Evolutionary conservation across 306 rosid species (phyloP), one percentile per base, ranked within the genome.

Genomic region (Nissolia schottii): DNA sequence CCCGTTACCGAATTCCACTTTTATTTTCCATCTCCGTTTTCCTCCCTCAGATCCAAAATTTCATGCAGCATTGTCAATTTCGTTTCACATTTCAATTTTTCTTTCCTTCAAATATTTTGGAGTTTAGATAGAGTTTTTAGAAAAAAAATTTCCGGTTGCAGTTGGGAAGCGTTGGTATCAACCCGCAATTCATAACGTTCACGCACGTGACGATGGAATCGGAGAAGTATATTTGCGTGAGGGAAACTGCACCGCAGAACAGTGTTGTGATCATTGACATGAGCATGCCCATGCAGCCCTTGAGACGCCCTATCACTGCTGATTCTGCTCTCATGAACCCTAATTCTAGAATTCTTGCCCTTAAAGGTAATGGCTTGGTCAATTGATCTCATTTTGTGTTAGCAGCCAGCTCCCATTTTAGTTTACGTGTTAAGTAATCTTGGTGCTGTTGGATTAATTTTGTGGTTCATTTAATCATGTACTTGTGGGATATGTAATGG

Each of bases 201-300:
- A 90, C 87, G 66, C 85, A 90, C 64, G 96, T 90, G 49, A 90
- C 96, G 4, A 90, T 90, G 96, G 96, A 90, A 76, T 90, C 96
- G 74, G 96, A 90, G 14, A 88, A 84, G 79, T 90, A 80, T 70
- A 90, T 90, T 0, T 90, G 96, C 67, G 88, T 90, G n/a, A 77
- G 96, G 62, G 96, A 90, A 74, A 90, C 96, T 11, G 65, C 88
- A 46, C 93, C 96, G 11, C 89, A 85, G 68, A 90, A 84, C 51
- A 90, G 93, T 57, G 82, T 88, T 23, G 96, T 90, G 23, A 90
- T 88, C 61, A 65, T 90, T 49, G 96, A 90, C 38, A 86, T 90
- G 96, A 80, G 20, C 71, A 84, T 88, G 87, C 96, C 93, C 10
- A 90, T 79, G 88, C 96, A 90, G 85, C 96, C 96, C 18, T 65